Conservation (phyloP, 139 green algal species). For the Parachlorella kessleri region DNA sequence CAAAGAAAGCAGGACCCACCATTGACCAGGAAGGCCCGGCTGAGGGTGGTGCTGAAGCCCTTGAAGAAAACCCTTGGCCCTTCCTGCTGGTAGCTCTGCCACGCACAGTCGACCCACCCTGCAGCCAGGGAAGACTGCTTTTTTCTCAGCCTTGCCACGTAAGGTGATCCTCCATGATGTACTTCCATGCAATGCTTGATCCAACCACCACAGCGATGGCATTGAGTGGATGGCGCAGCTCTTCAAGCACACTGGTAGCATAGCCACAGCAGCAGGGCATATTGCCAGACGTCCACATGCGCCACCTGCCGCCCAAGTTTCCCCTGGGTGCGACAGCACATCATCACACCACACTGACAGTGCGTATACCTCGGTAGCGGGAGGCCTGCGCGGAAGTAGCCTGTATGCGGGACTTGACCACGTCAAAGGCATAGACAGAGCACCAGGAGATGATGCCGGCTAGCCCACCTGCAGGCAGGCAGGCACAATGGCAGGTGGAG, state of each 20-base stretch:
- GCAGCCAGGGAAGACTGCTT: not conserved
- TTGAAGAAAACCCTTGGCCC: conserved; percentile 47
- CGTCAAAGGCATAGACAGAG: conserved; percentile 71
- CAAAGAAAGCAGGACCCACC: not conserved
- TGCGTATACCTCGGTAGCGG: conserved; percentile 28
- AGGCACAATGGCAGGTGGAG: too few species aligned
- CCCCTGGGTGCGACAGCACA: not conserved
- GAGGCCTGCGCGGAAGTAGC: conserved; percentile 18
- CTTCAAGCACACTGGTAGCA: not conserved
- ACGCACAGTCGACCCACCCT: conserved; percentile 47
- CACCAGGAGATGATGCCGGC: conserved; percentile 59
- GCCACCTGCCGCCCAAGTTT: not conserved
- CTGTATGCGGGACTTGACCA: conserved; percentile 76
- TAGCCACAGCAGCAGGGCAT: too few species aligned
- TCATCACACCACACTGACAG: not conserved
- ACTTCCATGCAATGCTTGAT: too few species aligned
- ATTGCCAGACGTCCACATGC: too few species aligned
- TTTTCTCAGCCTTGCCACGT: not conserved
- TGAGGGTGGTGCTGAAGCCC: conserved; percentile 61
- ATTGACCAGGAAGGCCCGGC: conserved; percentile 58
- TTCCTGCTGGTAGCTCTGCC: conserved; percentile 37
- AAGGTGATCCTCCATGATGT: not conserved
- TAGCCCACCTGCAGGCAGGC: conserved; percentile 42
- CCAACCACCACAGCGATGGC: too few species aligned
- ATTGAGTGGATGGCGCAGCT: not conserved